Base-by-base conservation (phyloP, 108 stramenopile genomes). In the Conticribra weissflogii region DNA sequence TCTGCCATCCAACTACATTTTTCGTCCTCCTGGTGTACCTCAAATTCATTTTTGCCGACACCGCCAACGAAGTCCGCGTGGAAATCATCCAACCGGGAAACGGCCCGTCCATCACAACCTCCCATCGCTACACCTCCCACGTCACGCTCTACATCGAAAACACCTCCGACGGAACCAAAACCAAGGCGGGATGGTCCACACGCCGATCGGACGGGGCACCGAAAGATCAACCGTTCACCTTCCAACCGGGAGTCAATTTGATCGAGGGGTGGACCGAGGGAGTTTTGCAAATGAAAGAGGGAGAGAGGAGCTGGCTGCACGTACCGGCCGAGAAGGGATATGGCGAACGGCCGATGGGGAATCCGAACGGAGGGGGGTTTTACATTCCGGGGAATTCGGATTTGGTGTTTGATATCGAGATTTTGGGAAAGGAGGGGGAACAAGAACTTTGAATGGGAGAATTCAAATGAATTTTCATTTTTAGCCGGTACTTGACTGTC, bases 261-360 rank as follows among this genome's bases (percentile, higher is more conserved):
- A 88, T 88, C 36, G 58, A 78, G 46, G 87, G 87, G 3, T 88
- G 87, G 87, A 81, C 87, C 0, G 79, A 83, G 61, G 87, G 87
- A 22, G 87, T 88, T 18, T 41, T 88, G 48, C 36, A 83, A 48
- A 84, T 88, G 87, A 74, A 74, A 44, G 84, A 85, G 77, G 87
- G 87, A 3, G 87, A 88, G 63, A 79, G 87, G 29, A 77, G 80
- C 31, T 66, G 66, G 54, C 33, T 88, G 45, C 55, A 74, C 14
- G 82, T 88, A 17, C 87, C 87, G 19, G 36, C 72, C 31, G 59
- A 69, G 16, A 76, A 78, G 60, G 87, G 87, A 46, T 88, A 88
- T 62, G 87, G 87, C 0, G 64, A 19, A 18, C 47, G 54, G n/a
- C 28, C 63, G 30, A 81, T 88, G 84, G 87, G 87, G 19, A 59